Base-by-base conservation (phyloP, 108 stramenopile genomes). In the Nitzschia palea region DNA sequence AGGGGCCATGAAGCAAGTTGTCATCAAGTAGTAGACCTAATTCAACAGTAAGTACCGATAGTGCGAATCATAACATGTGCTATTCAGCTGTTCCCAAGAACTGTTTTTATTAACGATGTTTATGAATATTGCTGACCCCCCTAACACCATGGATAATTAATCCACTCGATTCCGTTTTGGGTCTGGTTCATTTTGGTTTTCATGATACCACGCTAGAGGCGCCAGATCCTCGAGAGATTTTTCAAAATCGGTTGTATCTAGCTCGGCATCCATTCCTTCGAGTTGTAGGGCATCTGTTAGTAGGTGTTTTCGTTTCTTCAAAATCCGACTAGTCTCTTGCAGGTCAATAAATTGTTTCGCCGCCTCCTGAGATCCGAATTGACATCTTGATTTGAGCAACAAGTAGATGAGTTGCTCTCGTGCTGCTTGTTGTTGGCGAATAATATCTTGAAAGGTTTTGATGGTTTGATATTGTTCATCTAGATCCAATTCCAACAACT, bases 241-340 rank as follows among this genome's bases (percentile, higher is more conserved):
- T 36, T 62, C 47, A 45, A 53, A 60, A 28, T 70, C 70, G 37
- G 76, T 77, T 14, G 69, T 68, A 29, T 72, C 78, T 28, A 53
- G 10, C 17, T 60, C 69, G 0, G 40, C 25, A 63, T 90, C 91
- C 48, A 88, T 35, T 30, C 92, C 92, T 71, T 93, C 92, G 59
- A 93, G 65, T 51, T 88, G 87, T 75, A 93, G 80, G 22, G 89
- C 88, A 70, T 93, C 92, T 8, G 71, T 45, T 43, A 93, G 50
- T 23, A 77, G 25, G 37, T 83, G 83, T 62, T 84, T 85, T 53
- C 86, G 68, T 45, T 80, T 77, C 61, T 78, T 79, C 55, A 93
- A 61, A 58, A 80, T 70, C 18, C 78, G 70, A n/a, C 62, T 42
- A 23, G 66, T 45, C 6, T 58, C 67, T 3, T 72, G 71, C 40